Percentiles rank a stretch among this genome's conserved stretches.
These are phyloP conservation scores for Avena sativa DNA, from an alignment of 176 grass and related monocot genomes.

Conservation along the genomic window DNA sequence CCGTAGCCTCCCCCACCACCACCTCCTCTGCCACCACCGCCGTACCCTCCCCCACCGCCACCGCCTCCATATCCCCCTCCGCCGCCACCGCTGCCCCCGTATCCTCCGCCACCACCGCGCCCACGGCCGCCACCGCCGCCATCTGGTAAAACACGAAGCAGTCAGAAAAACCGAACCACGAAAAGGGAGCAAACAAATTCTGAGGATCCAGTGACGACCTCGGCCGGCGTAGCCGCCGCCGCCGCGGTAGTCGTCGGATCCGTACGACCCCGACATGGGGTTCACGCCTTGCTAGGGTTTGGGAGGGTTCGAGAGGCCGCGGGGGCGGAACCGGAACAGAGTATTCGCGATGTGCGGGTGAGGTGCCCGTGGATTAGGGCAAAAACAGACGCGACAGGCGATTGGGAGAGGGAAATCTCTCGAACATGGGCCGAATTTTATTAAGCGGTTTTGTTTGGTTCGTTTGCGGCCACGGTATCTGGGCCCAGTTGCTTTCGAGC, in stretches of 20 bases:
- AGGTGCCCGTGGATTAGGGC: slow-evolving; percentile 39
- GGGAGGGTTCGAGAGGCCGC: slow-evolving; percentile 45
- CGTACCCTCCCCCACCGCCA: slow-evolving; percentile 34
- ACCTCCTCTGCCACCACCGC: slow-evolving; percentile 18
- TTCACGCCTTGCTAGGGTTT: slow-evolving; percentile 55
- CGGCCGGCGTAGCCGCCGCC: slow-evolving; percentile 51
- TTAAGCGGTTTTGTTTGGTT: neutral
- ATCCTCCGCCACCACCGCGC: slow-evolving; percentile 45
- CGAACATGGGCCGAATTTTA: neutral
- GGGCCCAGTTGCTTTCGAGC: neutral
- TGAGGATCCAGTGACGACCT: slow-evolving; percentile 33
- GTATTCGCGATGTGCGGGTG: neutral
- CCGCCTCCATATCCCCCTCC: slow-evolving; percentile 19
- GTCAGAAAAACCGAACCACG: slow-evolving; percentile 46
- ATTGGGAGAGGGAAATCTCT: neutral
- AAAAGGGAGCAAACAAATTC: neutral
- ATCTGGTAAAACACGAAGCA: slow-evolving; percentile 37
- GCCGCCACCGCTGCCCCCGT: slow-evolving; percentile 34
- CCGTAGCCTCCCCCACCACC: slow-evolving; percentile 26
- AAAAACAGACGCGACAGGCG: slow-evolving; percentile 6
- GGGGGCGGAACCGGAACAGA: slow-evolving; percentile 23
- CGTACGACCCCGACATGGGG: slow-evolving; percentile 70
- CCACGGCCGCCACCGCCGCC: slow-evolving; percentile 49
- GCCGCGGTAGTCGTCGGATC: slow-evolving; percentile 72
- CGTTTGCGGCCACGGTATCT: neutral